phyloP scores from a whole-genome alignment of 345 rosid genomes.

The Hypericum perforatum region DNA sequence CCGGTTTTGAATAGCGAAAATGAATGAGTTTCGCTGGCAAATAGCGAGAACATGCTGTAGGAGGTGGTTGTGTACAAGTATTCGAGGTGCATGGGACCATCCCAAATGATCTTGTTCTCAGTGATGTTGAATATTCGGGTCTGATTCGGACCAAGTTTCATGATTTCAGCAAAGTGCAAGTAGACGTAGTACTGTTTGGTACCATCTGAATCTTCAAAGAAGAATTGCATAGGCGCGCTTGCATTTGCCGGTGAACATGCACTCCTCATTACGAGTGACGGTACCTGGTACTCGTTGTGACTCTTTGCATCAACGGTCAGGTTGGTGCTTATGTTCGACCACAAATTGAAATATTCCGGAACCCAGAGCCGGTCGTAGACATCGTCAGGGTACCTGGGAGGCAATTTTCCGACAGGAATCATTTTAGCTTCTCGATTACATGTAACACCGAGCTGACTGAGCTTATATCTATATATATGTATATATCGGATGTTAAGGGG shows the following conservation, averaged over 20 bases:
- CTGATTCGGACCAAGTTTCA: no score
- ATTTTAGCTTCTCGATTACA: no score
- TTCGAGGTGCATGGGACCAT: conserved; percentile 23
- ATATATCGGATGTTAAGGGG: no score
- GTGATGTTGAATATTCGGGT: conserved; percentile 32
- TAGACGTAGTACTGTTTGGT: conserved; percentile 27
- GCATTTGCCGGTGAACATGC: conserved; percentile 22
- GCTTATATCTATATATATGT: no score
- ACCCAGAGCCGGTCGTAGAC: conserved; percentile 5
- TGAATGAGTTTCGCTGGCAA: no score
- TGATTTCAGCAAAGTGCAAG: no score
- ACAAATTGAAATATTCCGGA: background rate
- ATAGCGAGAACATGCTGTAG: conserved; percentile 1
- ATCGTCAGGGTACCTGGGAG: no score
- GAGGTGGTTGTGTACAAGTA: conserved; percentile 18
- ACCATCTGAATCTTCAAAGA: conserved; percentile 12
- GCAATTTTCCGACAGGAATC: no score
- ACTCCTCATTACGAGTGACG: conserved; percentile 26
- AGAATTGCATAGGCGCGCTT: conserved; percentile 22
- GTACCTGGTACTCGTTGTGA: no score
- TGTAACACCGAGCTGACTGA: background rate
- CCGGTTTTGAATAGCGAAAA: no score
- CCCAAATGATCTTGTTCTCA: conserved; percentile 23
- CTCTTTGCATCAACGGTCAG: conserved; percentile 10
- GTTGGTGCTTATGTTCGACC: conserved; percentile 11